These are phyloP conservation scores for Trypanosoma boissoni DNA, from an alignment of 208 protist species.

Conservation along the genomic window DNA sequence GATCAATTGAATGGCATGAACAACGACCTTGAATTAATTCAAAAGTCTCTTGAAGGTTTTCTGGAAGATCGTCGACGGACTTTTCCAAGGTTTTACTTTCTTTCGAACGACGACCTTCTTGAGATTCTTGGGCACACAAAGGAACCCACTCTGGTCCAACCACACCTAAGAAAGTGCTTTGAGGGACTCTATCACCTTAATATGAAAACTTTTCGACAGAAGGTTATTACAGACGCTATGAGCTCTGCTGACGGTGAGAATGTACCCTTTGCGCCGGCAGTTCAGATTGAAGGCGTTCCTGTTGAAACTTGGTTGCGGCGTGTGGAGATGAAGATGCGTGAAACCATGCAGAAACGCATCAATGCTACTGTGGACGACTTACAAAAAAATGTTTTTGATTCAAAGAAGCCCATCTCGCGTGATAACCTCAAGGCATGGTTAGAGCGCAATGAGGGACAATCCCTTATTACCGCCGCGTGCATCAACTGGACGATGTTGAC, in stretches of 20 bases:
- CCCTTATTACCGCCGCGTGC: conserved; percentile 94
- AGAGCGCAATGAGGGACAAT: conserved; percentile 90
- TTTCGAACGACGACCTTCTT: conserved; percentile 97
- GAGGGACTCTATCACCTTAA: conserved; percentile 92
- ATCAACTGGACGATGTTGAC: conserved; percentile 96
- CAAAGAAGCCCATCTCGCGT: conserved; percentile 61
- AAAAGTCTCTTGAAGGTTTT: conserved; percentile 97
- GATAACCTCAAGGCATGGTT: conserved; percentile 90
- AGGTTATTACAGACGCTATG: conserved; percentile 84
- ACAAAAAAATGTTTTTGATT: conserved; percentile 78
- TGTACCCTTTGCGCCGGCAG: conserved; percentile 85
- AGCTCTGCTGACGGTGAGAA: conserved; percentile 90
- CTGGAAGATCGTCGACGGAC: conserved; percentile 95
- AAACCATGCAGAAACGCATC: conserved; percentile 85
- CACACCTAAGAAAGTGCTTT: conserved; percentile 97
- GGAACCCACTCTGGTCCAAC: conserved; percentile 96
- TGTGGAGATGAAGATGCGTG: conserved; percentile 93
- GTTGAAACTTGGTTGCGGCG: conserved; percentile 94
- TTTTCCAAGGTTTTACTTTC: conserved; percentile 98
- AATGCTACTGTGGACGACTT: conserved; percentile 77
- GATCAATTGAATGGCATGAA: conserved; percentile 93
- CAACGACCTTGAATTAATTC: conserved; percentile 94
- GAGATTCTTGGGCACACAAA: conserved; percentile 97
- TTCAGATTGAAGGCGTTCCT: conserved; percentile 87
- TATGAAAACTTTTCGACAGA: conserved; percentile 72